Base-by-base conservation (phyloP, 495 filamentous ascomycete species). In the Neurospora terricola region DNA sequence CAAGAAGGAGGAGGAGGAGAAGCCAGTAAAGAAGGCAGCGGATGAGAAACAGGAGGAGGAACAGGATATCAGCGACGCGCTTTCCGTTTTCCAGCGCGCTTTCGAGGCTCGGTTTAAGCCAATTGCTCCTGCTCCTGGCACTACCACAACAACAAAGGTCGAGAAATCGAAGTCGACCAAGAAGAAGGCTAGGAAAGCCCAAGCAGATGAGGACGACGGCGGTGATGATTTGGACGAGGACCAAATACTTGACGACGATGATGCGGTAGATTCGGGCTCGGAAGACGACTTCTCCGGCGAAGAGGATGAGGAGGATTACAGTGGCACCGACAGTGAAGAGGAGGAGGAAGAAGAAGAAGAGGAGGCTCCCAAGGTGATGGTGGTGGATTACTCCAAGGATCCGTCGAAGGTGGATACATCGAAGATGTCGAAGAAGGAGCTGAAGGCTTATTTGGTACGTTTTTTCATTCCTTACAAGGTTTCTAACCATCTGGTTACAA, bases 41-140 rank as follows among this genome's bases (percentile, higher is more conserved):
- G 27, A 62, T 10, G 45, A 54, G 14, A 12, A 77, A 38, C 38
- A 75, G 14, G 74, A 72, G 6, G 74, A 72, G 6, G 72, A 68
- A 1, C 39, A 75, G 11, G 81, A 81, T 62, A 75, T 81, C 34
- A 78, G 77, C 21, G 78, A 82, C n/a, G 83, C 81, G 0, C 81
- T 82, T 71, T 83, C 80, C 72, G 83, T 91, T 40, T 90, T 99
- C 75, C 89, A 89, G 72, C 90, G 89, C 74, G 90, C 93, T 79
- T 98, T 99, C 80, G 96, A 98, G 82, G 88, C 91, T 10, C 90
- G 91, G 76, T 98, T 97, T 81, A 88, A 90, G 75, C 93, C 94
- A 12, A 77, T 98, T 27, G 84, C 85, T 74, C 76, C 73, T 75
- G 73, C 79, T 69, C 76, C 73, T 75, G 73, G 78, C 69, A 70